Evolutionary conservation across 202 grass and related monocot species (phyloP).

Genomic region (Carex sylvatica): DNA sequence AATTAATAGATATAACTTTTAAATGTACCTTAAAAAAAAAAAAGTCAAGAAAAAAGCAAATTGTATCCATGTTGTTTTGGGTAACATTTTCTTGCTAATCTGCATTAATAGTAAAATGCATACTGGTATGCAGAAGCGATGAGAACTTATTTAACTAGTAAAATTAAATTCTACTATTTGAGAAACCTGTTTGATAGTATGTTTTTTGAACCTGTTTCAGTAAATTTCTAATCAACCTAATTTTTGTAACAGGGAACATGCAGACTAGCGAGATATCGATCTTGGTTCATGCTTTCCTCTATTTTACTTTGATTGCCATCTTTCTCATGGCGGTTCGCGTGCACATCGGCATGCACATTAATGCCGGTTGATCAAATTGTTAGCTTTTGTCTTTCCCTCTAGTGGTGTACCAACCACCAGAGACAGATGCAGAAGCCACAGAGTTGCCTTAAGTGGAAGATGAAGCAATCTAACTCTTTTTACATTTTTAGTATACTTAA

Average conservation of each 20-base stretch:
- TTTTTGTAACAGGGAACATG: conserved; percentile 32
- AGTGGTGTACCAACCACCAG: too few relatives aligned
- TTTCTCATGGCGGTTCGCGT: conserved; percentile 54
- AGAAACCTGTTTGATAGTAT: background rate
- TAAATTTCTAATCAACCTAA: background rate
- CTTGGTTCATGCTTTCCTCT: conserved; percentile 62
- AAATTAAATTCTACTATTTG: background rate
- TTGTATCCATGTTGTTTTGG: background rate
- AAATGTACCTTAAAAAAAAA: background rate
- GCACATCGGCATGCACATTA: conserved; percentile 41
- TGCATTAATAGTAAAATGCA: background rate
- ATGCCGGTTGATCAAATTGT: conserved; percentile 29
- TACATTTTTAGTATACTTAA: too few relatives aligned
- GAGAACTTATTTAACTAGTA: background rate
- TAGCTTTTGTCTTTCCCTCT: background rate
- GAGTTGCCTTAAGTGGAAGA: too few relatives aligned
- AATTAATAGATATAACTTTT: background rate
- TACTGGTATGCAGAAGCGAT: background rate
- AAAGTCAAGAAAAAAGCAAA: background rate
- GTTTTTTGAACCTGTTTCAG: background rate
- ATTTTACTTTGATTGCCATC: conserved; percentile 62
- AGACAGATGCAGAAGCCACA: too few relatives aligned
- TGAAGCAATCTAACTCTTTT: too few relatives aligned
- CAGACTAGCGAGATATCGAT: conserved; percentile 58
- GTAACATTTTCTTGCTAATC: background rate